phyloP scores from a whole-genome alignment of 2,329 filamentous ascomycete species.

The Penicillium sp. region DNA sequence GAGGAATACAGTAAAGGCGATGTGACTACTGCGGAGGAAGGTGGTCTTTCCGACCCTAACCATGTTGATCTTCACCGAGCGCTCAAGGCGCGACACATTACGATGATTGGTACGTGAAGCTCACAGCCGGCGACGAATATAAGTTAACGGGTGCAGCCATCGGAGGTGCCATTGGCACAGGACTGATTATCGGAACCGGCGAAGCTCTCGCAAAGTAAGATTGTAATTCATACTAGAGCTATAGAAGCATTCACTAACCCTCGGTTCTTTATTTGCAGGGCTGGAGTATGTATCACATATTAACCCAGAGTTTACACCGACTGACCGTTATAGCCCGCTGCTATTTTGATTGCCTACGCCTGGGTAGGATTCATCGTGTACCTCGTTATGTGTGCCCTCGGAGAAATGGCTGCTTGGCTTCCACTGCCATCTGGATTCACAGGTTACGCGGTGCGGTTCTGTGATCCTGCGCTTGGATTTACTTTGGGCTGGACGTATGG shows the following conservation, averaged over 20 bases:
- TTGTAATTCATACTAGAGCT: background rate
- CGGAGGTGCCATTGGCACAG: conserved; percentile 46
- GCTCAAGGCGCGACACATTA: conserved; percentile 43
- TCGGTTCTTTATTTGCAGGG: conserved; percentile 22
- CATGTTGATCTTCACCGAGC: conserved; percentile 43
- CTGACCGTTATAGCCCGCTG: conserved; percentile 33
- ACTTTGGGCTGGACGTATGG: conserved; percentile 69
- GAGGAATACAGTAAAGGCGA: conserved; percentile 20
- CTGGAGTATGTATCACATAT: conserved; percentile 33
- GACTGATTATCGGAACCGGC: conserved; percentile 44
- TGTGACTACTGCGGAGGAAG: conserved; percentile 21
- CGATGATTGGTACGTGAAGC: conserved; percentile 41
- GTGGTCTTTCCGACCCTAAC: conserved; percentile 25
- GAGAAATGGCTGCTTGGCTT: conserved; percentile 83
- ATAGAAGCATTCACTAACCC: conserved; percentile 12
- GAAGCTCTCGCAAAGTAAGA: conserved; percentile 39
- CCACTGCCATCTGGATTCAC: conserved; percentile 78
- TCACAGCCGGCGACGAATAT: background rate
- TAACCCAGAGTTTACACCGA: background rate
- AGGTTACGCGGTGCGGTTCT: conserved; percentile 76
- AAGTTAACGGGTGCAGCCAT: conserved; percentile 28
- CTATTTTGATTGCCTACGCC: conserved; percentile 47
- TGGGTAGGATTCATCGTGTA: conserved; percentile 63
- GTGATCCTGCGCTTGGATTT: conserved; percentile 78
- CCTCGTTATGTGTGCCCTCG: conserved; percentile 77